Percentiles rank a stretch among this genome's conserved stretches.
These are phyloP conservation scores for Pleurotus tuoliensis DNA, from an alignment of 768 basidiomycete genomes.

Conservation along the genomic window DNA sequence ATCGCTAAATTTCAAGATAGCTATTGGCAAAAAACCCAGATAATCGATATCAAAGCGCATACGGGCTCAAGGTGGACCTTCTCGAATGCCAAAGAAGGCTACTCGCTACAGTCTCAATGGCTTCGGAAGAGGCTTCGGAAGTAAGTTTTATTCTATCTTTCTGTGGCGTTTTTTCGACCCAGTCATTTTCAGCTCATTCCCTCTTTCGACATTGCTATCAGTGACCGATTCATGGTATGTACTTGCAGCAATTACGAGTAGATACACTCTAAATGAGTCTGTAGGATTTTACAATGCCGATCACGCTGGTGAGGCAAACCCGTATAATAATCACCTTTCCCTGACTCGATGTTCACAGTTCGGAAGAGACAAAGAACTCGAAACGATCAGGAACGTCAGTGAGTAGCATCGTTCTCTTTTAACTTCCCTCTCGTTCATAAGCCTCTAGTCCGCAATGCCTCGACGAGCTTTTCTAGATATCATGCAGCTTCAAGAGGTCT, in stretches of 20 bases:
- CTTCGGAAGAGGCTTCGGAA: slow-evolving; percentile 54
- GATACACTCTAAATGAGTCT: neutral
- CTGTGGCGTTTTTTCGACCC: slow-evolving; percentile 5
- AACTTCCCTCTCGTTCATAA: neutral
- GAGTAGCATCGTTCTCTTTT: slow-evolving; percentile 22
- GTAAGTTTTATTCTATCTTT: slow-evolving; percentile 23
- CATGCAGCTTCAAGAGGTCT: slow-evolving; percentile 40
- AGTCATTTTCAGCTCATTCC: slow-evolving; percentile 54
- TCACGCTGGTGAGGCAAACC: slow-evolving; percentile 45
- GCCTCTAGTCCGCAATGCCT: slow-evolving; percentile 38
- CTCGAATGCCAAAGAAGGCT: slow-evolving; percentile 65
- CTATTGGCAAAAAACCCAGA: slow-evolving; percentile 69
- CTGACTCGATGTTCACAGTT: slow-evolving; percentile 34
- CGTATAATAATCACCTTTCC: neutral
- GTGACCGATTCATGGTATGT: slow-evolving; percentile 61
- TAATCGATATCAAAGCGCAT: slow-evolving; percentile 65
- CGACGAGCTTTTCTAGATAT: slow-evolving; percentile 59
- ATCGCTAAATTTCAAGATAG: slow-evolving; percentile 23
- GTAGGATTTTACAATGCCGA: slow-evolving; percentile 69
- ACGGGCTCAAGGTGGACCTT: slow-evolving; percentile 64
- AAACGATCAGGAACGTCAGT: slow-evolving; percentile 64
- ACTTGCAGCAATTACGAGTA: neutral
- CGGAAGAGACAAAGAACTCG: slow-evolving; percentile 69
- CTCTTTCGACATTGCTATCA: slow-evolving; percentile 57
- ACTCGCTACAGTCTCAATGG: slow-evolving; percentile 53